phyloP scores from a whole-genome alignment of 352 stramenopile species.

The Thalassiosira exigua region DNA sequence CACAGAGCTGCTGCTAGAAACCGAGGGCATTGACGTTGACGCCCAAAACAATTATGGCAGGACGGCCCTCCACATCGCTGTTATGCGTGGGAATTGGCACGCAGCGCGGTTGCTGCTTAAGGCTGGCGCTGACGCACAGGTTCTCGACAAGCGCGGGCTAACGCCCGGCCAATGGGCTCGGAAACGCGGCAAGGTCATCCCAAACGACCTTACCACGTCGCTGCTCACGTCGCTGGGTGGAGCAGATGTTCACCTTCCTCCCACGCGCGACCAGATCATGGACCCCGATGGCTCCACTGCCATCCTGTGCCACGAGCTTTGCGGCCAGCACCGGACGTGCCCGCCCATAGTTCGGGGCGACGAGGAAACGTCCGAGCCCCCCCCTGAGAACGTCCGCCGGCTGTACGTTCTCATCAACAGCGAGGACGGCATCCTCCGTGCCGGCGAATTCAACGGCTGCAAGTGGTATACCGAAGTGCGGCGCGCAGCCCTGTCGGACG shows the following conservation, averaged over 20 bases:
- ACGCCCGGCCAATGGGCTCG: too few relatives aligned
- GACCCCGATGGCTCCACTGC: constrained; percentile 76
- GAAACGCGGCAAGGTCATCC: too few relatives aligned
- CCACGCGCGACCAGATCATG: constrained; percentile 75
- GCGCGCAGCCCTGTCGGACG: constrained; percentile 73
- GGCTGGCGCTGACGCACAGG: too few relatives aligned
- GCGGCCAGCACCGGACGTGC: constrained; percentile 75
- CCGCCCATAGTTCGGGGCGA: constrained; percentile 74
- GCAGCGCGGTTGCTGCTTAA: too few relatives aligned
- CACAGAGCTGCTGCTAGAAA: constrained; percentile 69
- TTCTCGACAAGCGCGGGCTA: too few relatives aligned
- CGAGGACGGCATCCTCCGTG: constrained; percentile 77
- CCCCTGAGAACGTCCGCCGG: constrained; percentile 81
- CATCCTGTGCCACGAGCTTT: constrained; percentile 80
- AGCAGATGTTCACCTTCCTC: too few relatives aligned
- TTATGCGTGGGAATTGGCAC: constrained; percentile 75
- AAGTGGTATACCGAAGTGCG: constrained; percentile 74
- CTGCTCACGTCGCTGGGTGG: too few relatives aligned
- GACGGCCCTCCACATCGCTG: constrained; percentile 78
- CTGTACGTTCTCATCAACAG: constrained; percentile 79
- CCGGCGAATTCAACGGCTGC: constrained; percentile 68
- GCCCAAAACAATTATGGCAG: constrained; percentile 74
- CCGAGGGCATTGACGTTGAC: constrained; percentile 76
- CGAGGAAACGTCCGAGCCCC: constrained; percentile 57
- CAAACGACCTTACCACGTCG: too few relatives aligned